Evolutionary conservation across 495 filamentous ascomycete genomes (phyloP).

Genomic region (Talaromyces thailandensis): DNA sequence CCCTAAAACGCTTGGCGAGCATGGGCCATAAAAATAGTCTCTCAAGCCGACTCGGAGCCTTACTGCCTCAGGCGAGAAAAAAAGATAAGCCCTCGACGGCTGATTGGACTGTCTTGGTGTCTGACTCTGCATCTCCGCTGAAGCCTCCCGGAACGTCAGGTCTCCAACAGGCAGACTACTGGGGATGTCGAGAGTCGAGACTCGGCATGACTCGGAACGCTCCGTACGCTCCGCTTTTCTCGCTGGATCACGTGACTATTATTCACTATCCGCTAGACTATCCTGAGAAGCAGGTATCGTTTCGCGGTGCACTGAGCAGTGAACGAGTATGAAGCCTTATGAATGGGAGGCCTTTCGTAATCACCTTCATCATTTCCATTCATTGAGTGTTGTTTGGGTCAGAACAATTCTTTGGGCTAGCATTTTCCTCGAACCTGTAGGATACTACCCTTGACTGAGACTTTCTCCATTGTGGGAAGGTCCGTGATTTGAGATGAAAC

Average conservation of each 20-base stretch:
- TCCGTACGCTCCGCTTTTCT: neutral
- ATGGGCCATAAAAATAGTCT: neutral
- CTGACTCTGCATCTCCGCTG: neutral
- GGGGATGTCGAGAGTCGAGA: too few relatives aligned
- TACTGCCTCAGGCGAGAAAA: too few relatives aligned
- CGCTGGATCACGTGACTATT: neutral
- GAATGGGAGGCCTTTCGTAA: neutral
- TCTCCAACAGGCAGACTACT: too few relatives aligned
- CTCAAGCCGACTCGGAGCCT: too few relatives aligned
- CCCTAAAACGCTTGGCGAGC: neutral
- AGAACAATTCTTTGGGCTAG: too few relatives aligned
- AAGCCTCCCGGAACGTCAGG: neutral
- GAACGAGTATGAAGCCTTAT: neutral
- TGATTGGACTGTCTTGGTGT: neutral
- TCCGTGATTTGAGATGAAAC: too few relatives aligned
- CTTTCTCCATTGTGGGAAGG: too few relatives aligned
- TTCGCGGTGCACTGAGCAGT: too few relatives aligned
- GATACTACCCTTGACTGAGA: too few relatives aligned
- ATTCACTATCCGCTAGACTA: neutral
- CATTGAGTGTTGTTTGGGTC: too few relatives aligned
- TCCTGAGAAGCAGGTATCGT: neutral
- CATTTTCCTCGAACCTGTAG: too few relatives aligned
- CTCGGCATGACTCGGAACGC: neutral
- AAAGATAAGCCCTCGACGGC: neutral
- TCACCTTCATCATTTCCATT: neutral